Evolutionary conservation across 1,284 basidiomycete species (phyloP).

Genomic region (Spongispora temasekensis): DNA sequence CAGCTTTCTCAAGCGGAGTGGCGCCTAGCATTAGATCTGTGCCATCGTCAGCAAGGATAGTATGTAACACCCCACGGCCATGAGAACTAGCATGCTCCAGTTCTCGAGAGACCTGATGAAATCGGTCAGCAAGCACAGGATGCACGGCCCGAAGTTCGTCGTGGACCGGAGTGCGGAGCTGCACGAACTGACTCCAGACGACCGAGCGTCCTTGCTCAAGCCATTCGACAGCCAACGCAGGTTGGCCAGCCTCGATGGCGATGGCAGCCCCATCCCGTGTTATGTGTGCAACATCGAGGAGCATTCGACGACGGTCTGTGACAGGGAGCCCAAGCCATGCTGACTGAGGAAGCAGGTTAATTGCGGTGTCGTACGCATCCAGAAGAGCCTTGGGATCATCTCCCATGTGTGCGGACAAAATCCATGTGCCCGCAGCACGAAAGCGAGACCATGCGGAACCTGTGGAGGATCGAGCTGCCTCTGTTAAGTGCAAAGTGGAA

Average conservation of each 20-base stretch:
- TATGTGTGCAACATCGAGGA: neutral
- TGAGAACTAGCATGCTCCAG: neutral
- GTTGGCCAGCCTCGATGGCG: neutral
- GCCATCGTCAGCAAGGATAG: neutral
- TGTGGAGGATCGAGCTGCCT: neutral
- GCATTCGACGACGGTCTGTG: neutral
- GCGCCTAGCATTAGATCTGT: neutral
- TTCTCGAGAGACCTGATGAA: neutral
- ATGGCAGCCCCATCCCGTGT: neutral
- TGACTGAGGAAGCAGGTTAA: constrained; percentile 4
- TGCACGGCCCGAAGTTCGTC: neutral
- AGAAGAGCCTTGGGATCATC: neutral
- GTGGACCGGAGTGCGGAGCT: neutral
- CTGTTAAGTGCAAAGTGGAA: neutral
- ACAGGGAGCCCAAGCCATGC: constrained; percentile 10
- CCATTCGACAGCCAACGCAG: constrained; percentile 3
- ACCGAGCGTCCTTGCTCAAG: constrained; percentile 11
- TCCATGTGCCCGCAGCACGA: neutral
- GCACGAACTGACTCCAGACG: constrained; percentile 5
- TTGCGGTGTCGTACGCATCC: neutral
- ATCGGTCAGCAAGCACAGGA: neutral
- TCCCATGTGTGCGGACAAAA: neutral
- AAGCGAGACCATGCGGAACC: neutral
- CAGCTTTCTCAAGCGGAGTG: neutral
- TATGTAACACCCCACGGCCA: neutral